A percentile compares a stretch with the other conserved stretches of the same genome.
These are phyloP conservation scores for Echeveria elegans DNA, from an alignment of 164 flowering plant species.

Conservation along the genomic window DNA sequence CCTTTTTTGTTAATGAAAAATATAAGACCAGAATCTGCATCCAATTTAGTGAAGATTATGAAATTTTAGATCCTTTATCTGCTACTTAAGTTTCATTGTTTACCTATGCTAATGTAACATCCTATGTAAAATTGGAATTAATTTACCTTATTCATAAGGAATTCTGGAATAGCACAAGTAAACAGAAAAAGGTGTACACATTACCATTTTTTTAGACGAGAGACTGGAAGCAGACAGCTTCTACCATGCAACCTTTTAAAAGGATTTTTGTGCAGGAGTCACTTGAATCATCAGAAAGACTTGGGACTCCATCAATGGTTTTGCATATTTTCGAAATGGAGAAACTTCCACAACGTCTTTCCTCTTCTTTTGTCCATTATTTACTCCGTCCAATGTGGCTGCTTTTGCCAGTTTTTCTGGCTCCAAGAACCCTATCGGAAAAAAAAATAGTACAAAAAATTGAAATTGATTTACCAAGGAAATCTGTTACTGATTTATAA, in stretches of 20 bases:
- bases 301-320: slow-evolving; percentile 41
- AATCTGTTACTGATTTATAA: too few relatives aligned
- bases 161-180: too few relatives aligned
- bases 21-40: too few relatives aligned
- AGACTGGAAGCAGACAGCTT: slow-evolving; percentile 67
- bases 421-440: slow-evolving; percentile 63
- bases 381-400: slow-evolving; percentile 24
- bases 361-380: slow-evolving; percentile 39
- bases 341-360: slow-evolving; percentile 56
- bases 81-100: too few relatives aligned
- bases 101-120: too few relatives aligned
- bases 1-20: too few relatives aligned
- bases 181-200: background rate
- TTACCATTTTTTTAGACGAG: slow-evolving; percentile 81
- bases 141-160: too few relatives aligned
- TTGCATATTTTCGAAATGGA: slow-evolving; percentile 59
- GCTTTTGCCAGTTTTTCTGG: slow-evolving; percentile 44
- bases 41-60: too few relatives aligned
- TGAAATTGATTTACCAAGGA: too few relatives aligned
- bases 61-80: too few relatives aligned
- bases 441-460: too few relatives aligned
- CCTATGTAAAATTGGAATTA: too few relatives aligned
- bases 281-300: slow-evolving; percentile 40
- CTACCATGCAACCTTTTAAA: slow-evolving; percentile 48
- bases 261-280: slow-evolving; percentile 35